Evolutionary conservation across 2,329 filamentous ascomycete genomes (phyloP).

Genomic region (Huntiella decipiens): DNA sequence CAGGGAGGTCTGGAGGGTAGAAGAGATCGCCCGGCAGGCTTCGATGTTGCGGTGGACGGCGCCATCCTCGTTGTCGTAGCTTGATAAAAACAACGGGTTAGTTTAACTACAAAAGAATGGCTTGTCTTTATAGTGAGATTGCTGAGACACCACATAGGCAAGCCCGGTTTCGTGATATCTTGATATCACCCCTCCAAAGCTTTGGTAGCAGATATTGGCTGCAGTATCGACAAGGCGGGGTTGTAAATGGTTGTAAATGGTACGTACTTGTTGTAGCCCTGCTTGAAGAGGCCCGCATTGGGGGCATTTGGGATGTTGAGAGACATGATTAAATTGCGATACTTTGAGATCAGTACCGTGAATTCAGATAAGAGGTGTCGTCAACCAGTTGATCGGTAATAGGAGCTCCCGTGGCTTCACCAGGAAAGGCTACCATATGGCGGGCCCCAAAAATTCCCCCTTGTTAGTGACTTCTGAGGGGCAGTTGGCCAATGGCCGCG

Average conservation of each 20-base stretch:
- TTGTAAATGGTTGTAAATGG: conserved; percentile 8
- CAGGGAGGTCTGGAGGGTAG: conserved; percentile 90
- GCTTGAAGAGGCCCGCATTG: conserved; percentile 85
- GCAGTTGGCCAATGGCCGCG: conserved; percentile 11
- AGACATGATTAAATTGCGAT: conserved; percentile 46
- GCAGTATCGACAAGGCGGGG: conserved; percentile 3
- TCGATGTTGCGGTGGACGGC: conserved; percentile 97
- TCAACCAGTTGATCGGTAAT: conserved; percentile 7
- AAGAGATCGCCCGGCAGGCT: conserved; percentile 86
- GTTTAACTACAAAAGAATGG: conserved; percentile 13
- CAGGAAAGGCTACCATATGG: conserved; percentile 10
- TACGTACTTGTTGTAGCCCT: conserved; percentile 82
- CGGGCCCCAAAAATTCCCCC: conserved; percentile 10
- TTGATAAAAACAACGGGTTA: conserved; percentile 23
- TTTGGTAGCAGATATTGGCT: conserved; percentile 1
- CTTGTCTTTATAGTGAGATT: not conserved
- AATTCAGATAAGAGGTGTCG: conserved; percentile 8
- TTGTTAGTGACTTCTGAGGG: conserved; percentile 8
- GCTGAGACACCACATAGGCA: not conserved
- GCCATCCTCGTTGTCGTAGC: conserved; percentile 98
- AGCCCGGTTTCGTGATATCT: too few species aligned
- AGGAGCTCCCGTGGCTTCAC: conserved; percentile 7
- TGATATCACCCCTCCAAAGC: not conserved
- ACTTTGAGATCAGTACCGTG: not conserved
- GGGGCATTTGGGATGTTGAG: conserved; percentile 89